Evolutionary conservation across 805 yeast species (phyloP).

Genomic region (Vanderwaltozyma verrucispora): DNA sequence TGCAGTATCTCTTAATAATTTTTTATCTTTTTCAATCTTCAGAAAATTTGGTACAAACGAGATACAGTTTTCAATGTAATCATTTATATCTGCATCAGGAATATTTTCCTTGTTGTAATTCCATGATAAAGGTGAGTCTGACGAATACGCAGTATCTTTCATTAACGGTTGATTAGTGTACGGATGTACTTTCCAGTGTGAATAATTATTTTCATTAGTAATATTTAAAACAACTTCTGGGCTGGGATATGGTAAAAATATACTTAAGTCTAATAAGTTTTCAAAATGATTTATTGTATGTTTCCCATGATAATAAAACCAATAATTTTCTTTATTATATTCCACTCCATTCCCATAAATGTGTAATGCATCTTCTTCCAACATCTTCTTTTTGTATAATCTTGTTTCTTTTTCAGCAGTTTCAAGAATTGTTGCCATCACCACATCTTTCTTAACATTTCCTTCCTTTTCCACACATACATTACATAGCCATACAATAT

Average conservation of each 20-base stretch:
- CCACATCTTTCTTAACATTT: slow-evolving; percentile 10
- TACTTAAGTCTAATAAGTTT: slow-evolving; percentile 10
- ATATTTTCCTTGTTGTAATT: background rate
- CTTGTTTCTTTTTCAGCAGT: slow-evolving; percentile 5
- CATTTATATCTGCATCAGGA: too few species aligned
- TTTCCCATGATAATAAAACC: slow-evolving; percentile 25
- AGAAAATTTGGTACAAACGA: slow-evolving; percentile 36
- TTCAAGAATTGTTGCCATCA: slow-evolving; percentile 2
- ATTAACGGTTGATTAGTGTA: background rate
- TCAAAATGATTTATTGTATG: slow-evolving; percentile 12
- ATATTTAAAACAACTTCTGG: background rate
- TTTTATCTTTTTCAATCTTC: slow-evolving; percentile 44
- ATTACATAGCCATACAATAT: slow-evolving; percentile 88
- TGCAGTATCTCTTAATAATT: slow-evolving; percentile 63
- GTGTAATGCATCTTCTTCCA: slow-evolving; percentile 12
- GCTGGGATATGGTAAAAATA: slow-evolving; percentile 20
- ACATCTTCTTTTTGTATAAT: slow-evolving; percentile 3
- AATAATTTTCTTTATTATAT: slow-evolving; percentile 11
- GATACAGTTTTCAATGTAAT: background rate
- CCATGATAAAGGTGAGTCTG: too few species aligned
- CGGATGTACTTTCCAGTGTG: slow-evolving; percentile 1
- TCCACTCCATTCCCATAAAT: slow-evolving; percentile 4
- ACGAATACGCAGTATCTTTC: too few species aligned
- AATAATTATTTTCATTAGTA: background rate
- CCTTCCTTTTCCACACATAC: slow-evolving; percentile 51